Evolutionary conservation across 768 basidiomycete genomes (phyloP), one percentile per base, ranked within the genome.

Genomic region (Gloeostereum incarnatum): DNA sequence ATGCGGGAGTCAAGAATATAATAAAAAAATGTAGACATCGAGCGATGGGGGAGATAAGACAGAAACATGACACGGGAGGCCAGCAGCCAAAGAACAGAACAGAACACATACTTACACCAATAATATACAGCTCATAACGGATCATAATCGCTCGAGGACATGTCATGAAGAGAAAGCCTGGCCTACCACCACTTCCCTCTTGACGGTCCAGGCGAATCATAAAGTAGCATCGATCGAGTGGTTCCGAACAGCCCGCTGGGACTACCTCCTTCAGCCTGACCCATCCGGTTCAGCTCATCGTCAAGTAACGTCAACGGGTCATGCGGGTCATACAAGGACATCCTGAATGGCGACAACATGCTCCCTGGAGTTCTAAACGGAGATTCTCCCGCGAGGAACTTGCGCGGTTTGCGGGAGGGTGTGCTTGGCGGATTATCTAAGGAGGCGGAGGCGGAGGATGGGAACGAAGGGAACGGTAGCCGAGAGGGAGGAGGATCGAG

Each of bases 241-340:
- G 16, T 20, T 8, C 26, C 26, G 21, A 34, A 34, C 19, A 34
- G 21, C 19, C 33, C 33, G 3, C n/a, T 20, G 3, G 33, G 33
- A 34, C 33, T 34, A 20, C 19, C 33, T 14, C 33, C 33, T 20
- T 19, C 11, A 6, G 13, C 17, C 19, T 34, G 16, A 3, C 68
- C 65, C 41, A 75, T 56, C 40, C 78, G 62, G 34, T 67, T 71
- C 39, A 89, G 60, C 41, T 89, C 86, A 35, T 88, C 86, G 34
- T 85, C 81, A 17, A 88, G 60, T 30, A 85, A 49, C 22, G 70
- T 61, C 22, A 71, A 62, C 3, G 83, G 81, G 55, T 86, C 81
- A 45, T 82, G 77, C 21, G 83, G 82, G 52, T 86, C 84, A 45
- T 74, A 76, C 22, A 82, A 64, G 19, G 49, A 60, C 31, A 69